Conservation (phyloP, 805 yeast species). For the Nakazawaea ishiwadae region DNA sequence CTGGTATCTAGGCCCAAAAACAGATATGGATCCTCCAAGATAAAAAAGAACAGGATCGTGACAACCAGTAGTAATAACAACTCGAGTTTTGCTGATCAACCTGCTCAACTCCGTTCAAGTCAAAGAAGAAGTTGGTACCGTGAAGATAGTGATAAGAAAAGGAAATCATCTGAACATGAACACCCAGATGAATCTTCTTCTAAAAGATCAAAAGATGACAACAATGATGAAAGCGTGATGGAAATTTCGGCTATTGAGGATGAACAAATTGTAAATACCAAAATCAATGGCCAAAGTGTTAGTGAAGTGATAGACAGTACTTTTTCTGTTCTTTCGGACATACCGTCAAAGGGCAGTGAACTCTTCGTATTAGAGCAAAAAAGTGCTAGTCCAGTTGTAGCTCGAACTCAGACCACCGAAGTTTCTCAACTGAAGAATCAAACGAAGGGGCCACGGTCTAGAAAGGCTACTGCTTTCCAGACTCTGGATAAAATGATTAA, state of each 20-base stretch:
- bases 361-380: no score
- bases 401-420: background rate
- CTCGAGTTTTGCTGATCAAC: slow-evolving; percentile 1
- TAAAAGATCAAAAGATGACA: background rate
- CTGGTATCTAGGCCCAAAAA: slow-evolving; percentile 1
- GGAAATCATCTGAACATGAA: slow-evolving; percentile 10
- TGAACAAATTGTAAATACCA: background rate
- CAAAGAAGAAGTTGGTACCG: slow-evolving; percentile 9
- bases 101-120: background rate
- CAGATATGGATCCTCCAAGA: slow-evolving; percentile 8
- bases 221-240: slow-evolving; percentile 1
- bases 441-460: background rate
- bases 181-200: background rate
- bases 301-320: background rate
- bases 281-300: background rate
- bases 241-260: slow-evolving; percentile 3
- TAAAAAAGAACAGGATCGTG: slow-evolving; percentile 7
- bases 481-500: background rate
- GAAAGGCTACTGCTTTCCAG: background rate
- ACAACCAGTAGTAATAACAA: slow-evolving; percentile 4
- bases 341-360: background rate
- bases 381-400: no score
- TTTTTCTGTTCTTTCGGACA: background rate
- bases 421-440: background rate
- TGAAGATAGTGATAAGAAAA: slow-evolving; percentile 35